Evolutionary conservation across 306 rosid species (phyloP).

Genomic region (Castanospermum australe): DNA sequence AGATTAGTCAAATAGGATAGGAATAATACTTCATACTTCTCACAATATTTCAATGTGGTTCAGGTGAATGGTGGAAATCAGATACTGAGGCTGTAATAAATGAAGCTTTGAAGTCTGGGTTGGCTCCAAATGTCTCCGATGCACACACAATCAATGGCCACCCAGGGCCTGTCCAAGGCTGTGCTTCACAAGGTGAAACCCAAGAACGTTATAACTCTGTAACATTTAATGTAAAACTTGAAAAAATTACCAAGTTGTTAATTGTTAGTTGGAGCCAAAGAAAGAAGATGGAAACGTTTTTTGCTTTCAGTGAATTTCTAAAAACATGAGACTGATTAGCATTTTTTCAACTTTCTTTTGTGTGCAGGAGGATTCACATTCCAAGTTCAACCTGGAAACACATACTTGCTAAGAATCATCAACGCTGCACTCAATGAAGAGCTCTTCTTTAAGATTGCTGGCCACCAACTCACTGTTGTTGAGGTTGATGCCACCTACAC

Average conservation of each 20-base stretch:
- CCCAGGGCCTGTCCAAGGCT: constrained; percentile 43
- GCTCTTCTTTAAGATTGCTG: constrained; percentile 68
- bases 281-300: neutral
- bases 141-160: constrained; percentile 67
- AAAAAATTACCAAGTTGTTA: neutral
- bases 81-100: constrained; percentile 61
- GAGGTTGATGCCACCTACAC: constrained; percentile 75
- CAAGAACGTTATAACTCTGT: neutral
- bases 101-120: constrained; percentile 68
- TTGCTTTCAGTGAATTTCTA: neutral
- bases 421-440: constrained; percentile 76
- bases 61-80: constrained; percentile 86
- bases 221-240: neutral
- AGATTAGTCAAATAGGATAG: neutral
- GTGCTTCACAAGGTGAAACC: constrained; percentile 45
- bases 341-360: neutral
- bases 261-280: neutral
- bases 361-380: constrained; percentile 40
- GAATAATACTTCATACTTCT: neutral
- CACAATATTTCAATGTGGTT: constrained; percentile 1
- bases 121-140: constrained; percentile 73
- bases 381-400: constrained; percentile 45
- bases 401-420: constrained; percentile 56
- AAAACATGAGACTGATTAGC: neutral
- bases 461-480: constrained; percentile 56